phyloP scores from a whole-genome alignment of 2,329 filamentous ascomycete species.

The Fusarium floridanum region DNA sequence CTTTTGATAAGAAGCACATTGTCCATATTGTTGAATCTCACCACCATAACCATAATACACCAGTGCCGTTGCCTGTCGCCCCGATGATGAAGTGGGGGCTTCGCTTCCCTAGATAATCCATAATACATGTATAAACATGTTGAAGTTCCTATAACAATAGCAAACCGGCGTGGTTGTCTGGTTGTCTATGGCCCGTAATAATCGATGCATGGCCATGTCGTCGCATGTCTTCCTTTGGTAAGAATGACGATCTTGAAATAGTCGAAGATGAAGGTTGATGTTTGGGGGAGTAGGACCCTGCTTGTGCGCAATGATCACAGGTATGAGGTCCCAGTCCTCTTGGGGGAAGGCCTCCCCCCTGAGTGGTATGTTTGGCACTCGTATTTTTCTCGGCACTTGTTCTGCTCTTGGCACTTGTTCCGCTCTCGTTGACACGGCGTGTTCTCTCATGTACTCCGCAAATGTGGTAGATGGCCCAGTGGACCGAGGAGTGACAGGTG shows the following conservation, averaged over 20 bases:
- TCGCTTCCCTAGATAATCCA: neutral
- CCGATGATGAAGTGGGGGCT: neutral
- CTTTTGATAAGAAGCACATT: neutral
- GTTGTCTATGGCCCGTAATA: neutral
- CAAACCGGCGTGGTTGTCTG: neutral
- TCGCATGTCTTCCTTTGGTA: neutral
- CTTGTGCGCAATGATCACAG: too few relatives aligned
- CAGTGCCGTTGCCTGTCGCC: neutral
- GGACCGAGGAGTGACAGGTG: too few relatives aligned
- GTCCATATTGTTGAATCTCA: neutral
- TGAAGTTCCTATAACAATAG: neutral
- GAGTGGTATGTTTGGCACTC: too few relatives aligned
- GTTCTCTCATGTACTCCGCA: too few relatives aligned
- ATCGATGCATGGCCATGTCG: neutral
- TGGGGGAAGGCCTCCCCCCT: too few relatives aligned
- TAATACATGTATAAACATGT: neutral
- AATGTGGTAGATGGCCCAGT: too few relatives aligned
- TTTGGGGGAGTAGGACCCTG: too few relatives aligned
- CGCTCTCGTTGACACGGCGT: too few relatives aligned
- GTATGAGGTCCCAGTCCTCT: too few relatives aligned
- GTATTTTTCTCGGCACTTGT: too few relatives aligned
- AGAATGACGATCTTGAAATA: neutral
- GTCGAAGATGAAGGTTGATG: neutral
- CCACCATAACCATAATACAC: neutral
- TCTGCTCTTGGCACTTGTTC: too few relatives aligned